phyloP scores from a whole-genome alignment of 1,284 basidiomycete genomes.

The Psilocybe mexicana region DNA sequence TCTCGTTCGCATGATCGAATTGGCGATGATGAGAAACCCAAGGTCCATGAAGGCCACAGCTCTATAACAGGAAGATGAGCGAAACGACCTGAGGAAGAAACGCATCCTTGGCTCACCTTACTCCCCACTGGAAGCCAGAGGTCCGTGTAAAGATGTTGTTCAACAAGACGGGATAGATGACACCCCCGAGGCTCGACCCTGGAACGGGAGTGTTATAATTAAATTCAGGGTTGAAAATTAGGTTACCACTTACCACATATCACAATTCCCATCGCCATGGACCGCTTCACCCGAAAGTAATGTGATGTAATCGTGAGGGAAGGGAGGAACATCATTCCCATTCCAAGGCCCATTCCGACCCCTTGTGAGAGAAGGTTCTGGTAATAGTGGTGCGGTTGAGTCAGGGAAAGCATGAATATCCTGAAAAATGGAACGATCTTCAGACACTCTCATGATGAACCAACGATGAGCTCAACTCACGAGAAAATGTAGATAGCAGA shows the following conservation, averaged over 20 bases:
- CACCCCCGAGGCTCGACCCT: slow-evolving; percentile 25
- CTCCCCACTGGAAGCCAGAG: slow-evolving; percentile 36
- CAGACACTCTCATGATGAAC: neutral
- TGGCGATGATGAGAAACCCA: slow-evolving; percentile 26
- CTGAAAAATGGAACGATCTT: slow-evolving; percentile 4
- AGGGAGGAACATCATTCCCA: slow-evolving; percentile 31
- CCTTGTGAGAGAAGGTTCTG: slow-evolving; percentile 27
- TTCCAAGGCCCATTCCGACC: slow-evolving; percentile 33
- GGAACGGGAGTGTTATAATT: neutral
- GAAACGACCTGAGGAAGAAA: neutral
- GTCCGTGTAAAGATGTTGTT: slow-evolving; percentile 36
- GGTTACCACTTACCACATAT: slow-evolving; percentile 19
- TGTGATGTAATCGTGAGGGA: slow-evolving; percentile 28
- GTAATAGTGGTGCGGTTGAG: slow-evolving; percentile 30
- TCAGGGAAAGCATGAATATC: slow-evolving; percentile 32
- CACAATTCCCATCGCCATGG: slow-evolving; percentile 30
- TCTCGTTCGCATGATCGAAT: slow-evolving; percentile 40
- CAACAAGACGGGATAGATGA: slow-evolving; percentile 36
- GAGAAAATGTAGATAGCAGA: slow-evolving; percentile 21
- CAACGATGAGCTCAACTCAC: slow-evolving; percentile 9
- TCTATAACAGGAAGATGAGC: slow-evolving; percentile 4
- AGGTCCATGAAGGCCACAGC: slow-evolving; percentile 28
- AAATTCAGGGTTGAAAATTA: neutral
- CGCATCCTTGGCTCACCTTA: slow-evolving; percentile 18
- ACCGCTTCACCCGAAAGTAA: slow-evolving; percentile 28